Evolutionary conservation across 306 rosid genomes (phyloP).

Genomic region (Prunus dulcis): DNA sequence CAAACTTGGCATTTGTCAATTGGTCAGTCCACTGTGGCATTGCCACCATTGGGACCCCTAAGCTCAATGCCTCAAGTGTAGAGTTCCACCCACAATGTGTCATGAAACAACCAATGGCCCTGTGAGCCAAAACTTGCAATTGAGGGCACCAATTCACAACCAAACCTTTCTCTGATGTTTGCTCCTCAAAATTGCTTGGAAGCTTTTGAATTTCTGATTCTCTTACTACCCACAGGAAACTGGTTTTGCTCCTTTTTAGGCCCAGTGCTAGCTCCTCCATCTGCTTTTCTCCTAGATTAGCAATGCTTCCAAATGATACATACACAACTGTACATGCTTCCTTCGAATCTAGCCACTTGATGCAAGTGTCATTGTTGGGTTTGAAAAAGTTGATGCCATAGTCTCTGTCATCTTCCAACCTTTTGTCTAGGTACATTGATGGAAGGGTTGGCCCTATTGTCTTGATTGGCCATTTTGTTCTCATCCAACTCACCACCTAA

Average conservation of each 20-base stretch:
- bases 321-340: constrained; percentile 7
- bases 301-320: constrained; percentile 30
- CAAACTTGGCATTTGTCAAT: constrained; percentile 24
- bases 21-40: constrained; percentile 36
- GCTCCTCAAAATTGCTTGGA: constrained; percentile 16
- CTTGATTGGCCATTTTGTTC: constrained; percentile 14
- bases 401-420: constrained; percentile 7
- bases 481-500: constrained; percentile 14
- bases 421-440: constrained; percentile 20
- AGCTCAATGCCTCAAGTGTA: constrained; percentile 22
- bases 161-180: constrained; percentile 12
- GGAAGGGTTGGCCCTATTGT: constrained; percentile 30
- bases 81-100: constrained; percentile 42
- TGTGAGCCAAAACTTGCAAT: constrained; percentile 23
- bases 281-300: neutral
- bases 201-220: constrained; percentile 17
- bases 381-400: constrained; percentile 11
- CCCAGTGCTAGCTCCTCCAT: constrained; percentile 20
- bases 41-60: constrained; percentile 24
- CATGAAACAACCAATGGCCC: constrained; percentile 27
- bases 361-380: neutral
- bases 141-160: constrained; percentile 33
- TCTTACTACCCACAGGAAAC: constrained; percentile 27
- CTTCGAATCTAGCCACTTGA: constrained; percentile 26
- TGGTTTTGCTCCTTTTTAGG: neutral